These are phyloP conservation scores for Malassezia pachydermatis DNA, from an alignment of 1,284 basidiomycete species.

Conservation along the genomic window DNA sequence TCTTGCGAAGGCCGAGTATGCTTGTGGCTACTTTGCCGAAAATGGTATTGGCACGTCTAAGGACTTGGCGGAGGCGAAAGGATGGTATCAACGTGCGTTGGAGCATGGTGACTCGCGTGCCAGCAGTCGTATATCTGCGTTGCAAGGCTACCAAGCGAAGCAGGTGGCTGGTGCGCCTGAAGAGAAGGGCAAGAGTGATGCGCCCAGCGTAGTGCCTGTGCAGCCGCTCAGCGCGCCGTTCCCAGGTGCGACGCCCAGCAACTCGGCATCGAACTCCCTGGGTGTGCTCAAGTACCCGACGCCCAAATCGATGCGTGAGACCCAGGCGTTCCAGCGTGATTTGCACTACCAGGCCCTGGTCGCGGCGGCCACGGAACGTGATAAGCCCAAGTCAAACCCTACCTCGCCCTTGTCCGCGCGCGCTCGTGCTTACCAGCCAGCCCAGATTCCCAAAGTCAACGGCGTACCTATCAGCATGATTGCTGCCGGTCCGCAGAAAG, in stretches of 20 bases:
- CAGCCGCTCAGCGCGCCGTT: constrained; percentile 44
- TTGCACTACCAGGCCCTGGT: constrained; percentile 32
- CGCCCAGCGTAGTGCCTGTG: constrained; percentile 23
- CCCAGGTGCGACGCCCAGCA: constrained; percentile 27
- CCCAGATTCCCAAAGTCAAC: background rate
- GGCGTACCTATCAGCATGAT: constrained; percentile 10
- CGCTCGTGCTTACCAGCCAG: background rate
- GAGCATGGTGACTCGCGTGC: constrained; percentile 94
- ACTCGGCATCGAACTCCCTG: constrained; percentile 25
- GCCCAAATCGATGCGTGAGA: constrained; percentile 40
- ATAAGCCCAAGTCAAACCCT: background rate
- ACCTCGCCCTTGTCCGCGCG: background rate
- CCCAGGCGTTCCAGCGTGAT: constrained; percentile 36
- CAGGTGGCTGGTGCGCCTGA: constrained; percentile 17
- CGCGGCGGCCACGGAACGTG: constrained; percentile 21
- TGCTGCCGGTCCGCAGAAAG: constrained; percentile 10
- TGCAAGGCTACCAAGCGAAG: constrained; percentile 23
- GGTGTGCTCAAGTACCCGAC: constrained; percentile 32
- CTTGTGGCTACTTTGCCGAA: constrained; percentile 91
- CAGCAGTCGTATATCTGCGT: constrained; percentile 59
- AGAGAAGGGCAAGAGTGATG: constrained; percentile 18
- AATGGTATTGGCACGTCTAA: constrained; percentile 50
- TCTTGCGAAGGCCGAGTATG: constrained; percentile 57
- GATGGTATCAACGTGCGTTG: constrained; percentile 79
- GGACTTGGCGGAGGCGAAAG: constrained; percentile 54